phyloP scores from a whole-genome alignment of 768 basidiomycete genomes.

The Termitomyces titanicus region DNA sequence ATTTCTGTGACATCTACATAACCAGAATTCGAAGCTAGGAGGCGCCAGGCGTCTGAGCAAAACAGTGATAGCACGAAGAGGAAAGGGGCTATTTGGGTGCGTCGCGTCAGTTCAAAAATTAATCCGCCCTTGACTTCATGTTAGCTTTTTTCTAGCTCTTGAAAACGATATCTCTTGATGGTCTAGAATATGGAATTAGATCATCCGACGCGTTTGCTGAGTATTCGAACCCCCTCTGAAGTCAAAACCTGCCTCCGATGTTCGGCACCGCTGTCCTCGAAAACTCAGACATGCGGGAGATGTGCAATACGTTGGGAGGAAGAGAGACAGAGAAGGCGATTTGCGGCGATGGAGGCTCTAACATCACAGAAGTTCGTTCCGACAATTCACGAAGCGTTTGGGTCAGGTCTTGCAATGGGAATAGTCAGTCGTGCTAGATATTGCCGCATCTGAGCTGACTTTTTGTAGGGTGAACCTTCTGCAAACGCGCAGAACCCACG shows the following conservation, averaged over 20 bases:
- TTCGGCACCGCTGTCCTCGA: not conserved
- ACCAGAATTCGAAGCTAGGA: no score
- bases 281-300: not conserved
- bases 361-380: not conserved
- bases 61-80: not conserved
- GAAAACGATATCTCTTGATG: not conserved
- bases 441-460: not conserved
- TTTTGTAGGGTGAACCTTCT: not conserved
- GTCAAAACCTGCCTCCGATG: conserved; percentile 1
- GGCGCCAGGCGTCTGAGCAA: not conserved
- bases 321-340: not conserved
- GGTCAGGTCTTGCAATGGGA: not conserved
- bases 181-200: conserved; percentile 7
- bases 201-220: not conserved
- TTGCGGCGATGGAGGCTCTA: not conserved
- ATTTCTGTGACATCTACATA: no score
- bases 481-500: not conserved
- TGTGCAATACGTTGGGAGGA: not conserved
- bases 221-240: not conserved
- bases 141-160: not conserved
- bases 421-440: not conserved
- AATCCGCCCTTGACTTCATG: not conserved
- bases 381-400: not conserved
- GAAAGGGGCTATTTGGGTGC: not conserved
- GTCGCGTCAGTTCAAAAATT: not conserved